phyloP scores from a whole-genome alignment of 805 yeast genomes.

The Starmera caribaea region DNA sequence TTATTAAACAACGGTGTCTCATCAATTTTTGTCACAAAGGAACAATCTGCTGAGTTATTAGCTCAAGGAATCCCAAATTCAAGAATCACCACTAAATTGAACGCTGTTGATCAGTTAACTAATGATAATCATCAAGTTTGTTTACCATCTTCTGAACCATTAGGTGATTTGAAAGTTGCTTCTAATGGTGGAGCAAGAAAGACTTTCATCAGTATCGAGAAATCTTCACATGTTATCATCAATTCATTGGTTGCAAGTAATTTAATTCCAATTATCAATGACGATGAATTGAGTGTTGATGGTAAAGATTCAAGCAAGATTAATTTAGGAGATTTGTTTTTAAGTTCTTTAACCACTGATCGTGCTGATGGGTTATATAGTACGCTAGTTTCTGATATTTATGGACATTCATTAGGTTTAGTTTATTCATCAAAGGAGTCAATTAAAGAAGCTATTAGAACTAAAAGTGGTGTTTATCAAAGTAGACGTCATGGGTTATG shows the following conservation, averaged over 20 bases:
- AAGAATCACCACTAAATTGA: conserved; percentile 11
- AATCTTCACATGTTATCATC: conserved; percentile 7
- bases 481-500: conserved; percentile 89
- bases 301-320: conserved; percentile 12
- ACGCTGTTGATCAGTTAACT: conserved; percentile 2
- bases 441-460: conserved; percentile 69
- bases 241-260: conserved; percentile 13
- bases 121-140: conserved; percentile 7
- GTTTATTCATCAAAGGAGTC: conserved; percentile 86
- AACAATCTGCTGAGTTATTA: conserved; percentile 23
- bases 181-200: conserved; percentile 10
- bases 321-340: conserved; percentile 34
- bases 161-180: conserved; percentile 11
- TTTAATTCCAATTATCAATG: conserved; percentile 16
- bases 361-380: conserved; percentile 80
- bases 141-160: conserved; percentile 10
- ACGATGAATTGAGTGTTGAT: conserved; percentile 12
- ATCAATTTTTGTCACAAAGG: conserved; percentile 29
- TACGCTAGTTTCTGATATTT: conserved; percentile 65
- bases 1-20: conserved; percentile 55
- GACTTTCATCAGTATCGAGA: conserved; percentile 8
- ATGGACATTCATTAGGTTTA: conserved; percentile 72
- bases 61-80: conserved; percentile 40
- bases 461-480: conserved; percentile 85
- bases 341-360: conserved; percentile 59